Evolutionary conservation across 768 basidiomycete genomes (phyloP).

Genomic region (Calocera viscosa): DNA sequence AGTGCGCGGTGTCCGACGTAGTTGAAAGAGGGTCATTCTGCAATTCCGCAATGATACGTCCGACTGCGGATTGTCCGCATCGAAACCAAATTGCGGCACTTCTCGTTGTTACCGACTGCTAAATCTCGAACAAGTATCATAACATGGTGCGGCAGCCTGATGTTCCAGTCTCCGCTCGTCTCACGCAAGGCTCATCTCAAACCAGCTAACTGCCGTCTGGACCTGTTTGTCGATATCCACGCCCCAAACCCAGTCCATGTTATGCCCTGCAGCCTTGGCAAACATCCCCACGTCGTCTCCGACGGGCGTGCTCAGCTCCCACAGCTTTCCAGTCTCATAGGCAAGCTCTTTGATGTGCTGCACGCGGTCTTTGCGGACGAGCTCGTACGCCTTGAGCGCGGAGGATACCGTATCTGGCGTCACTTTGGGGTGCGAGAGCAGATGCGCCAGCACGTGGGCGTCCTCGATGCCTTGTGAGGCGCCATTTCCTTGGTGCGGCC

Average conservation of each 20-base stretch:
- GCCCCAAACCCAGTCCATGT: not conserved
- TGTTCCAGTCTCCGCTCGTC: no score
- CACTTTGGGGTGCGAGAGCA: slow-evolving; percentile 34
- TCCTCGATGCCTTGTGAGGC: slow-evolving; percentile 52
- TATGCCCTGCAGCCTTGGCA: not conserved
- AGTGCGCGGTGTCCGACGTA: no score
- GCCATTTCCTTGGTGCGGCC: slow-evolving; percentile 45
- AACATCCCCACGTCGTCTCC: not conserved
- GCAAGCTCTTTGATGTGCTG: not conserved
- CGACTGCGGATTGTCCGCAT: no score
- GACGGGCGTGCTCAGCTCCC: not conserved
- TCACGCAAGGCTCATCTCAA: not conserved
- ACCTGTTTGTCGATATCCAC: not conserved
- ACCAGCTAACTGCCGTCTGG: not conserved
- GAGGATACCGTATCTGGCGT: not conserved
- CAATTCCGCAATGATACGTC: no score
- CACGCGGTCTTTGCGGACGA: not conserved
- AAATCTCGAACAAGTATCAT: no score
- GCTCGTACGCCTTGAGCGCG: slow-evolving; percentile 1
- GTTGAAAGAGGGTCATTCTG: no score
- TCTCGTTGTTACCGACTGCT: no score
- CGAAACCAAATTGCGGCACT: no score
- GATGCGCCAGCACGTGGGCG: slow-evolving; percentile 34
- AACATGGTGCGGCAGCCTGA: no score
- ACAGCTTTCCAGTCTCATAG: not conserved